These are phyloP conservation scores for Sextonia rubra DNA, from an alignment of 164 flowering plant genomes.

Conservation along the genomic window DNA sequence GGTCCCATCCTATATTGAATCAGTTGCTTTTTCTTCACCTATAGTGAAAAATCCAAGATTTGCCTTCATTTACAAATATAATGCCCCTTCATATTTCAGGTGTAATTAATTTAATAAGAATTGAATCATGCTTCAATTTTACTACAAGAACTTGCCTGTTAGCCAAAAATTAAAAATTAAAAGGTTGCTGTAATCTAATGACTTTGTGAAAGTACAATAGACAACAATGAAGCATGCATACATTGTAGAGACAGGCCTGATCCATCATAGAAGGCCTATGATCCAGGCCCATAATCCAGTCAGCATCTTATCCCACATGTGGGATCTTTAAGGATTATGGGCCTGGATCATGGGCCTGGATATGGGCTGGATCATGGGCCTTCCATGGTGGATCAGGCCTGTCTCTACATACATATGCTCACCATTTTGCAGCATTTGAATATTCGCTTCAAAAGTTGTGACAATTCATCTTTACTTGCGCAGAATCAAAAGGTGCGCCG, in stretches of 20 bases:
- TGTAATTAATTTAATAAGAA: not conserved
- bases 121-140: too few relatives aligned
- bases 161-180: not conserved
- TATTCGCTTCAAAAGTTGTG: not conserved
- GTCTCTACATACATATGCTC: too few relatives aligned
- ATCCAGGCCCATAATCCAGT: too few relatives aligned
- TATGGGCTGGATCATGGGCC: too few relatives aligned
- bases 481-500: slow-evolving; percentile 93
- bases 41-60: not conserved
- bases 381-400: too few relatives aligned
- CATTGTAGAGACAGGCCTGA: too few relatives aligned
- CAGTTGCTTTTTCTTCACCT: not conserved
- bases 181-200: not conserved
- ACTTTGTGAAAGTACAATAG: not conserved
- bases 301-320: too few relatives aligned
- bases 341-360: too few relatives aligned
- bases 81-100: not conserved
- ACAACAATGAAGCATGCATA: not conserved
- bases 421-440: slow-evolving; percentile 3
- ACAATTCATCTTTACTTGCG: slow-evolving; percentile 7
- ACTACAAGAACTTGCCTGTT: not conserved
- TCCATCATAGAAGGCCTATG: too few relatives aligned
- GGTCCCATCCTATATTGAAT: not conserved
- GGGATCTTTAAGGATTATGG: too few relatives aligned
- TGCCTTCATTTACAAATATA: not conserved